Percentiles rank a stretch among this genome's conserved stretches.
phyloP scores from a whole-genome alignment of 371 early-diverging fungal genomes.

The Lichtheimia ornata region DNA sequence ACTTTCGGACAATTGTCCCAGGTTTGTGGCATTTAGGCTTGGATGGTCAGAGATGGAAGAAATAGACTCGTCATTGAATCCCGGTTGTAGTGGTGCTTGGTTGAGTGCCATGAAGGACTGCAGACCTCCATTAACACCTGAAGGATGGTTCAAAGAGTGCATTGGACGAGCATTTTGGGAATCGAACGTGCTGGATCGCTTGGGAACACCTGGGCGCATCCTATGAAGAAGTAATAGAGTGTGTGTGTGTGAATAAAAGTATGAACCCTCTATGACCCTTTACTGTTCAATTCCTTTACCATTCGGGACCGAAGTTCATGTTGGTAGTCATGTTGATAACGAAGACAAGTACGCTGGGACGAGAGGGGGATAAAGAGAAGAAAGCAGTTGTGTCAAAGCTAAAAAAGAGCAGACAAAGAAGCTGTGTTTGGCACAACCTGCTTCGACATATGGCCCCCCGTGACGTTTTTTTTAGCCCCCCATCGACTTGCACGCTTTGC shows the following conservation, averaged over 20 bases:
- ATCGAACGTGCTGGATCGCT: conserved; percentile 29
- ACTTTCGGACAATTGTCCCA: conserved; percentile 5
- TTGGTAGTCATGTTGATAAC: conserved; percentile 56
- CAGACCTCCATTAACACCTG: too few relatives aligned
- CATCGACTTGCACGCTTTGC: too few relatives aligned
- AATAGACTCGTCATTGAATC: conserved; percentile 2
- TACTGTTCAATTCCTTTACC: conserved; percentile 40
- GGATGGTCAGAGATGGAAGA: conserved; percentile 4
- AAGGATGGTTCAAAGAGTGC: too few relatives aligned
- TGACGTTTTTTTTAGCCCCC: too few relatives aligned
- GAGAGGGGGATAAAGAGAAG: too few relatives aligned
- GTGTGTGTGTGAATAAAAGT: background rate
- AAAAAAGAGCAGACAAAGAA: too few relatives aligned
- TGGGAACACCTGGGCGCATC: conserved; percentile 50
- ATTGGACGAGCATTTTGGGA: conserved; percentile 16
- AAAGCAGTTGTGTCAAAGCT: too few relatives aligned
- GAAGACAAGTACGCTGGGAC: too few relatives aligned
- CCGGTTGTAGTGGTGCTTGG: background rate
- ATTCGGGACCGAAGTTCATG: conserved; percentile 88
- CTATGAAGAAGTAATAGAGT: conserved; percentile 14
- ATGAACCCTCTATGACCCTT: background rate
- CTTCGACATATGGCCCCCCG: too few relatives aligned
- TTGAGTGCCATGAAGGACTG: too few relatives aligned
- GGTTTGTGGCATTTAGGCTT: conserved; percentile 4
- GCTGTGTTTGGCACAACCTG: too few relatives aligned